Evolutionary conservation across 106 monocot genomes (phyloP).

Genomic region (Phalaenopsis equestris): DNA sequence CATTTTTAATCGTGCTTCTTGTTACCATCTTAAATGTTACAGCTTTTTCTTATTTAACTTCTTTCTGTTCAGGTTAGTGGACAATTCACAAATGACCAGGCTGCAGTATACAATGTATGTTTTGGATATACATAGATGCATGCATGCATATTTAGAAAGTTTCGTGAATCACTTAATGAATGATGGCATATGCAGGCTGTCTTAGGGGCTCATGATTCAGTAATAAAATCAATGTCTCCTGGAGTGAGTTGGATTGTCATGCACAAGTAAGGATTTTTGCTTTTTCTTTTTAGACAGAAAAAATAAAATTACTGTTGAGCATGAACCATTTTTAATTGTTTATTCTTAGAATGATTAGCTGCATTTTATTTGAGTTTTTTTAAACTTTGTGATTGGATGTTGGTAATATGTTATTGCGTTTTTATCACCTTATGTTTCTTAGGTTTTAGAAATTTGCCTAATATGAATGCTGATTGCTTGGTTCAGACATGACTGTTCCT

Average conservation of each 20-base stretch:
- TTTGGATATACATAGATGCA: background rate
- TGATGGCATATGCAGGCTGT: conserved; percentile 52
- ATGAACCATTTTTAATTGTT: background rate
- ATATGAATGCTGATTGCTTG: background rate
- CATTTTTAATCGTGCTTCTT: background rate
- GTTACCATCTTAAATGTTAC: background rate
- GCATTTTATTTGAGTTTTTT: background rate
- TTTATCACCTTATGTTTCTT: background rate
- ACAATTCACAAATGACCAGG: conserved; percentile 75
- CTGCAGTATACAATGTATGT: conserved; percentile 83
- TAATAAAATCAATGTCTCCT: conserved; percentile 69
- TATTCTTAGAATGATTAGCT: background rate
- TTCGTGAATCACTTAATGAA: background rate
- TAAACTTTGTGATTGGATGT: background rate
- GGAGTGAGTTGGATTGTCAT: conserved; percentile 89
- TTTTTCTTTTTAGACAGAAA: background rate
- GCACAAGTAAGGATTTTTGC: conserved; percentile 64
- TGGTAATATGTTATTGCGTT: background rate
- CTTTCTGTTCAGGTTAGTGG: conserved; percentile 59
- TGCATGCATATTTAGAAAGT: background rate
- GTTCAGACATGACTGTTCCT: background rate
- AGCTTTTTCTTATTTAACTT: background rate
- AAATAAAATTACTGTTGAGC: background rate
- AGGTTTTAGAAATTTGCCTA: background rate
- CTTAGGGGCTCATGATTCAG: conserved; percentile 76